These are phyloP conservation scores for Pichia sp. DNA, from an alignment of 1,139 yeast species.

Conservation along the genomic window DNA sequence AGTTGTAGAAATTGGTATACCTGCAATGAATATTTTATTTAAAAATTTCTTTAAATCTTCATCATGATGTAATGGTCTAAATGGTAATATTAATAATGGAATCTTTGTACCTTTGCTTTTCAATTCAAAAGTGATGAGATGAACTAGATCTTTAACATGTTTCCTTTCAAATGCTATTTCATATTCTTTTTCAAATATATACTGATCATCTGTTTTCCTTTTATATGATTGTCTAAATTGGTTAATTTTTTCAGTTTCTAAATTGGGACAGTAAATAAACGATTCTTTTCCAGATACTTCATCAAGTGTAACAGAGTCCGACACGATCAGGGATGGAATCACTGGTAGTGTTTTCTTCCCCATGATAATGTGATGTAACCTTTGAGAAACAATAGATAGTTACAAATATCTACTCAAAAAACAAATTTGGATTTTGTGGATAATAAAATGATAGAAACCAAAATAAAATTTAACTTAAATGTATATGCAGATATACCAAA, in stretches of 20 bases:
- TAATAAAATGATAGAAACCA: too few species aligned
- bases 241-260: conserved; percentile 16
- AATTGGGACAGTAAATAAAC: conserved; percentile 27
- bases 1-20: conserved; percentile 38
- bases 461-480: too few species aligned
- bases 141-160: conserved; percentile 58
- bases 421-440: too few species aligned
- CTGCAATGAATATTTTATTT: conserved; percentile 43
- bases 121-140: conserved; percentile 57
- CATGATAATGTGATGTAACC: not conserved
- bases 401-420: too few species aligned
- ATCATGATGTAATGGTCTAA: conserved; percentile 52
- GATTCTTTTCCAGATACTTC: conserved; percentile 15
- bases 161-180: conserved; percentile 51
- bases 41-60: conserved; percentile 54
- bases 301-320: conserved; percentile 8
- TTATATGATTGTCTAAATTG: conserved; percentile 22
- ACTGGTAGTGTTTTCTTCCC: conserved; percentile 3
- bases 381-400: too few species aligned
- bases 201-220: conserved; percentile 25
- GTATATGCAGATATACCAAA: too few species aligned
- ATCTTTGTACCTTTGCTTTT: conserved; percentile 52
- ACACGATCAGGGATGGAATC: conserved; percentile 5
- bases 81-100: conserved; percentile 63
- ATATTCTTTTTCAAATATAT: conserved; percentile 16